Base-by-base conservation (phyloP, 2,329 filamentous ascomycete genomes). In the Claviceps digitariae region DNA sequence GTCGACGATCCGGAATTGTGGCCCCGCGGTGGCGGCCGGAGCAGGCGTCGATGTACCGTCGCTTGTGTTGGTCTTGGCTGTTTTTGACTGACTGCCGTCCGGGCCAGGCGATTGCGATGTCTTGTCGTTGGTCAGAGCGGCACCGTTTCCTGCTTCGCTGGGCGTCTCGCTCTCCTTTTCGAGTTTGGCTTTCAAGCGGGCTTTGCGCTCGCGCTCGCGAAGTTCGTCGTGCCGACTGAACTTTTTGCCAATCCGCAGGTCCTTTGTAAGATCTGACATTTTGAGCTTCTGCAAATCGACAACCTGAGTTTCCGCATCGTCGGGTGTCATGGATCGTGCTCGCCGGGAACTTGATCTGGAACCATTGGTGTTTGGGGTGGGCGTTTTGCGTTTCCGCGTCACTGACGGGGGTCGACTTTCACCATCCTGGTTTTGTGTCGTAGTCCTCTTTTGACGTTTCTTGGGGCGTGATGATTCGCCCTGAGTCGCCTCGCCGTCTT, bases 201-300 rank as follows among this genome's bases (percentile, higher is more conserved):
- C 61, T 52, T 74, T 70, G 50, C 77, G 70, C 68, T 87, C 78
- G 45, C 87, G 81, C 58, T 83, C 76, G 44, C 82, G 79, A 60
- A 93, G 82, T 61, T 86, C 82, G 60, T 83, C 81, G 59, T 89
- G 86, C 3, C 83, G 78, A 61, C 82, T 83, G 53, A 88, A 90
- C 55, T 84, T 82, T 64, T 86, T 87, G 54, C 87, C 87, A 53
- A 84, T 83, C 23, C 77, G 76, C 51, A 86, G 71, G 61, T 88
- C 84, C 56, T 77, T 79, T 50, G 81, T 86, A 3, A 93, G 69
- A 54, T 89, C 84, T 45, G 76, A 78, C 82, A 93, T 88, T 52
- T 81, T 87, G 27, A 86, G 76, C 3, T 75, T 77, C 25, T 77
- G 76, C 23, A 80, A 73, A 62, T 90, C 84, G 52, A 91, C 82